These are phyloP conservation scores for Asterophora parasitica DNA, from an alignment of 768 basidiomycete genomes.

Conservation along the genomic window DNA sequence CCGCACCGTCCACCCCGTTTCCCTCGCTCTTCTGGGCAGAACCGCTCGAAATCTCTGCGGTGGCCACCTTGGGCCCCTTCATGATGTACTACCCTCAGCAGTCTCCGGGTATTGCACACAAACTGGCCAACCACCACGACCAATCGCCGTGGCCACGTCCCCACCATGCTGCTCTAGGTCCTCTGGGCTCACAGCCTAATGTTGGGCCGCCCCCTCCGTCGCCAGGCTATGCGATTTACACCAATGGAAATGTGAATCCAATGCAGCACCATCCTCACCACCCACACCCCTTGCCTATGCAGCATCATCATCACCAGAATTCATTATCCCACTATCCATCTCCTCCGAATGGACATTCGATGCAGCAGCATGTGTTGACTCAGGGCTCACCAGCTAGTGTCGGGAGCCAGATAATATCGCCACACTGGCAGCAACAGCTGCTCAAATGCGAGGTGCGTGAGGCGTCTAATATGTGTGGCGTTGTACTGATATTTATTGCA, in stretches of 20 bases:
- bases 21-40: background rate
- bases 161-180: constrained; percentile 48
- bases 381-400: constrained; percentile 55
- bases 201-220: constrained; percentile 66
- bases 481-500: constrained; percentile 27
- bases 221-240: constrained; percentile 72
- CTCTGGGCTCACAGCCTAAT: constrained; percentile 46
- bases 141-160: constrained; percentile 67
- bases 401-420: constrained; percentile 60
- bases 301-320: constrained; percentile 76
- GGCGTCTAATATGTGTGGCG: constrained; percentile 9
- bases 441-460: constrained; percentile 84
- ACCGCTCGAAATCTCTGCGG: constrained; percentile 1
- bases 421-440: constrained; percentile 92
- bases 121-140: constrained; percentile 71
- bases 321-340: constrained; percentile 76
- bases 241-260: constrained; percentile 58
- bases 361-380: constrained; percentile 51
- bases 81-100: constrained; percentile 85
- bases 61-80: constrained; percentile 21
- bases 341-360: constrained; percentile 66
- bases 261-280: constrained; percentile 63
- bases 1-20: background rate
- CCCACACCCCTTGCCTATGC: constrained; percentile 48
- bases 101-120: constrained; percentile 76